Evolutionary conservation across 1,284 basidiomycete genomes (phyloP), one percentile per base, ranked within the genome.

Genomic region (Laetiporus sulphureus): DNA sequence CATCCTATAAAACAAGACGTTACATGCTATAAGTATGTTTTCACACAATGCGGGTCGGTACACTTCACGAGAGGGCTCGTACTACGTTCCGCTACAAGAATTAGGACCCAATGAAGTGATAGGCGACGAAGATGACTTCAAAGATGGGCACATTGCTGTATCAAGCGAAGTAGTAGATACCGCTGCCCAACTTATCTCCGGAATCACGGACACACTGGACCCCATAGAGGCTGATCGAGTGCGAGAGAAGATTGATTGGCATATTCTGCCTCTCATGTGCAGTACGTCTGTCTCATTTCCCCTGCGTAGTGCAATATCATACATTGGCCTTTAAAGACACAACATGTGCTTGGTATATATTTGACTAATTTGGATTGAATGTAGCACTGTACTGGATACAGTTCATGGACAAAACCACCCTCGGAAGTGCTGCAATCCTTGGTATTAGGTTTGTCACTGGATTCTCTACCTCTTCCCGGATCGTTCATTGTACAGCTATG

Each of bases 381-480:
- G 27, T 13, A 80, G 77, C 65, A 18, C 69, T 82, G 19, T 80
- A 82, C 53, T 76, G 71, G 71, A 68, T 84, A 29, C 79, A 84
- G 53, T 83, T 75, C 47, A 82, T 82, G 77, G 80, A 83, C 50
- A 83, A 84, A 62, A 81, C 79, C 0, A 87, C 84, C 0, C 65
- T 89, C 1, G 80, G 79, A 7, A 74, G 67, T 46, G 58, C 80
- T 3, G 72, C 80, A 1, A 81, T 86, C 48, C 68, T 86, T 32
- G 81, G 81, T 12, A 79, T 83, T 51, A 64, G 65, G 77, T 79
- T 11, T 18, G 40, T 32, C 5, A 13, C 6, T 15, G 23, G 8
- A 1, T 27, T 15, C 13, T 16, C 12, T 32, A 5, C n/a, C 7
- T 15, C n/a, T 30, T 6, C 3, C 11, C 25, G 21, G 27, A n/a